A percentile compares a stretch with the other conserved stretches of the same genome.
These are phyloP conservation scores for Cladophialophora psammophila DNA, from an alignment of 2,329 filamentous ascomycete genomes.

Conservation along the genomic window DNA sequence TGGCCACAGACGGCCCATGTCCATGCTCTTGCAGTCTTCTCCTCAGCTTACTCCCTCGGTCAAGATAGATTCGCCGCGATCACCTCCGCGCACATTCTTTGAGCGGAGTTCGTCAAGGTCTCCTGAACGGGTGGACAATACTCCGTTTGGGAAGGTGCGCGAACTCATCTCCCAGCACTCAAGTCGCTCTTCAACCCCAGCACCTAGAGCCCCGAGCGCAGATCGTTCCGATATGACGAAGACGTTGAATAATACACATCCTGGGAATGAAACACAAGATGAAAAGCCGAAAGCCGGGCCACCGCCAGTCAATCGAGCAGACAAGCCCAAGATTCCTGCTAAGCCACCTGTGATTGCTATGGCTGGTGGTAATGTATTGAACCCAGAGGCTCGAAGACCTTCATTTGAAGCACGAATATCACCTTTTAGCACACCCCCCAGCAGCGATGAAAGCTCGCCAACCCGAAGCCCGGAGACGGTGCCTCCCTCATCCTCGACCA, in stretches of 20 bases:
- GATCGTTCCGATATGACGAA: constrained; percentile 16
- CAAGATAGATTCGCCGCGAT: constrained; percentile 53
- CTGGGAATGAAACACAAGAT: neutral
- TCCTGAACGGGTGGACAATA: constrained; percentile 38
- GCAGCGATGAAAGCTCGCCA: constrained; percentile 69
- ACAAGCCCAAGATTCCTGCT: constrained; percentile 73
- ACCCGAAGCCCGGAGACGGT: constrained; percentile 26
- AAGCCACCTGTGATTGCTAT: constrained; percentile 49
- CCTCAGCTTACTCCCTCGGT: constrained; percentile 52
- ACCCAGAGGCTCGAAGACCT: constrained; percentile 45
- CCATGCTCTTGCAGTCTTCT: constrained; percentile 52
- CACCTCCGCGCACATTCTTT: constrained; percentile 48
- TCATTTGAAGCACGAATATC: constrained; percentile 64
- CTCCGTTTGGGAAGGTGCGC: constrained; percentile 36
- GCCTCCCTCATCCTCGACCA: neutral
- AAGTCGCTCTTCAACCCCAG: constrained; percentile 38
- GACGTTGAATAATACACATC: neutral
- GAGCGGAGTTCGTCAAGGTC: constrained; percentile 38
- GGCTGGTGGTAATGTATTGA: constrained; percentile 33
- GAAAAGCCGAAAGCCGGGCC: constrained; percentile 47
- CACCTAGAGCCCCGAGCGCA: constrained; percentile 30
- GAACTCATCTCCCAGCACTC: constrained; percentile 39
- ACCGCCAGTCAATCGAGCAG: constrained; percentile 79
- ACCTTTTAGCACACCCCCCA: constrained; percentile 86
- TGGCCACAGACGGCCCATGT: constrained; percentile 64